A percentile compares a stretch with the other conserved stretches of the same genome.
Evolutionary conservation across 257 asterid species (phyloP).

Genomic region (Jasminum sambac): DNA sequence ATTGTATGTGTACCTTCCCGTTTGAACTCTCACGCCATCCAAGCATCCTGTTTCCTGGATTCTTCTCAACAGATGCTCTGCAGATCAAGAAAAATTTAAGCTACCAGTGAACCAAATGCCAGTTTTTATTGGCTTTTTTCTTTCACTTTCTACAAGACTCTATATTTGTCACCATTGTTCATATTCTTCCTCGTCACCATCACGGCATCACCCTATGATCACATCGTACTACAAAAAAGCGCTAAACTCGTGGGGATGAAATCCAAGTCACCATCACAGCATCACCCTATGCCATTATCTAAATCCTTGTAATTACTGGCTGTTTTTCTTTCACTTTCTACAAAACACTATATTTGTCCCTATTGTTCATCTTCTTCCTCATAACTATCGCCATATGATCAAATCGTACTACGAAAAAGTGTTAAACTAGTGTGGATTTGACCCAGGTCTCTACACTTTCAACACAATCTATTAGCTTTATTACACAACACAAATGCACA

Average conservation of each 20-base stretch:
- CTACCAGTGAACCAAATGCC: background rate
- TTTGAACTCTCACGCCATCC: conserved; percentile 73
- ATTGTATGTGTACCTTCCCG: conserved; percentile 44
- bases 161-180: too few relatives aligned
- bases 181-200: too few relatives aligned
- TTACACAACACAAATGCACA: background rate
- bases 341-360: too few relatives aligned
- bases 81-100: conserved; percentile 8
- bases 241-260: too few relatives aligned
- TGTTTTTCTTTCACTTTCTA: background rate
- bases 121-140: background rate
- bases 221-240: too few relatives aligned
- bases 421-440: background rate
- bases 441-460: background rate
- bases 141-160: background rate
- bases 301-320: background rate
- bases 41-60: conserved; percentile 78
- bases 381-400: too few relatives aligned
- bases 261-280: too few relatives aligned
- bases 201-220: too few relatives aligned
- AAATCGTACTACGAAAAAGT: too few relatives aligned
- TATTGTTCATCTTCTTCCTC: too few relatives aligned
- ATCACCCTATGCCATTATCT: too few relatives aligned
- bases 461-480: background rate
- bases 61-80: conserved; percentile 67